Conservation (phyloP, 768 basidiomycete species). For the Suillus placidus region DNA sequence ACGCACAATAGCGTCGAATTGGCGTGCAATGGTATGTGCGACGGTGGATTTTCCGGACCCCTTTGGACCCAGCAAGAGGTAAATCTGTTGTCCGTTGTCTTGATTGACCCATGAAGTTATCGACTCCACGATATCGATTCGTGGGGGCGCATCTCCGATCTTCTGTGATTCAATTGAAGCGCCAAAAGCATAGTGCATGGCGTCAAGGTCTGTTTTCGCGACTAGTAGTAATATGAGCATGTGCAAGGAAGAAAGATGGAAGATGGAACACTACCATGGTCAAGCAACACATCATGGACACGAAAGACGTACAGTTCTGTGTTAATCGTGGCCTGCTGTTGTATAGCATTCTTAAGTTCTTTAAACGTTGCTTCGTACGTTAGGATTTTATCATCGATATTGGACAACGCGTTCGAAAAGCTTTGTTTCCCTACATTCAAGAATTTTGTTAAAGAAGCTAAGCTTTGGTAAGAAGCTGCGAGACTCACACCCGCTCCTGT, state of each 20-base stretch:
- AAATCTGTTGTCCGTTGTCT: constrained; percentile 22
- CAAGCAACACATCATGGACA: constrained; percentile 2
- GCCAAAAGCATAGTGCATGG: constrained; percentile 23
- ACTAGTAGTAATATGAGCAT: constrained; percentile 5
- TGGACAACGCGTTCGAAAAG: not conserved
- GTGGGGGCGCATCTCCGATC: constrained; percentile 16
- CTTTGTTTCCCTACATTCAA: constrained; percentile 1
- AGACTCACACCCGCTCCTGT: constrained; percentile 24
- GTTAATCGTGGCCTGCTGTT: constrained; percentile 3
- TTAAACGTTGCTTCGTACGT: constrained; percentile 9
- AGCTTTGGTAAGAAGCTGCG: not conserved
- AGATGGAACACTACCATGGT: not conserved
- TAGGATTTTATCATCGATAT: constrained; percentile 5
- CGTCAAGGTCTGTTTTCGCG: constrained; percentile 17
- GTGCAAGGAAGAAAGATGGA: not conserved
- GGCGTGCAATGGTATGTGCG: constrained; percentile 32
- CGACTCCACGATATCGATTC: constrained; percentile 16
- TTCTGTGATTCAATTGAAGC: constrained; percentile 26
- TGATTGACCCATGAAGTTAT: constrained; percentile 24
- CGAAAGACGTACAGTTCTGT: constrained; percentile 2
- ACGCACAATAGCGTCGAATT: constrained; percentile 28
- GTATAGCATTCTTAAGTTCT: constrained; percentile 5
- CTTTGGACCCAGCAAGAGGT: constrained; percentile 29
- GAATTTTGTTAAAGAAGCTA: not conserved
- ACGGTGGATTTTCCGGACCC: constrained; percentile 37